Conservation (phyloP, 2,329 filamentous ascomycete species). For the Daldinia sp. region DNA sequence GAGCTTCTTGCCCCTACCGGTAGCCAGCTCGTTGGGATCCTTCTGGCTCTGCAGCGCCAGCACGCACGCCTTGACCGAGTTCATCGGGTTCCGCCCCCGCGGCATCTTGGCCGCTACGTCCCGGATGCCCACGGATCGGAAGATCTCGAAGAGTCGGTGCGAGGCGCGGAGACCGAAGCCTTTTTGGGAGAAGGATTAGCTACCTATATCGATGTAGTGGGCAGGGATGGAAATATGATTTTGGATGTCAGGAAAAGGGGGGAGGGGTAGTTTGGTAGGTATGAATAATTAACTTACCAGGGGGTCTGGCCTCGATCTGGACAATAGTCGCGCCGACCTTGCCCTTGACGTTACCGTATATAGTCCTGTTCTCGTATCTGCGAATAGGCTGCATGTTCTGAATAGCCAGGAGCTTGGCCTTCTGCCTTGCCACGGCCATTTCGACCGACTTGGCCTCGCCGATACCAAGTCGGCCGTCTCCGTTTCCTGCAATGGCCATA, state of each 20-base stretch:
- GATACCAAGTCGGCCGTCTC: conserved; percentile 83
- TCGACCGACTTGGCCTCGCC: conserved; percentile 91
- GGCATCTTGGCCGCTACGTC: conserved; percentile 86
- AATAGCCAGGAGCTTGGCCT: conserved; percentile 83
- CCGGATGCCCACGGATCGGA: conserved; percentile 82
- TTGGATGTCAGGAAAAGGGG: neutral
- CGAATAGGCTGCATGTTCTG: conserved; percentile 92
- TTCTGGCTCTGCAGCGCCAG: conserved; percentile 83
- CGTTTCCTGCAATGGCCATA: conserved; percentile 85
- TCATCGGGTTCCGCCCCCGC: conserved; percentile 94
- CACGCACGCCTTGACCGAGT: conserved; percentile 91
- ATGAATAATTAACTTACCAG: conserved; percentile 68
- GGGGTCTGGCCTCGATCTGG: conserved; percentile 81
- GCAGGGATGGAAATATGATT: conserved; percentile 14
- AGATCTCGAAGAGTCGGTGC: conserved; percentile 93
- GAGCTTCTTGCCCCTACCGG: conserved; percentile 90
- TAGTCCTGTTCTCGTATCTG: conserved; percentile 90
- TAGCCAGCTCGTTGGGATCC: conserved; percentile 88
- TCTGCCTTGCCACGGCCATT: conserved; percentile 68
- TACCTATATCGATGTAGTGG: too few relatives aligned
- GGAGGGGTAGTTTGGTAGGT: neutral
- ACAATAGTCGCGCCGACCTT: conserved; percentile 92
- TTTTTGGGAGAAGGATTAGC: conserved; percentile 49
- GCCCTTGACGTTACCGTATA: conserved; percentile 81
- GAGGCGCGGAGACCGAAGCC: conserved; percentile 95